Evolutionary conservation across 208 protist species (phyloP).

Genomic region (Crithidia expoeki): DNA sequence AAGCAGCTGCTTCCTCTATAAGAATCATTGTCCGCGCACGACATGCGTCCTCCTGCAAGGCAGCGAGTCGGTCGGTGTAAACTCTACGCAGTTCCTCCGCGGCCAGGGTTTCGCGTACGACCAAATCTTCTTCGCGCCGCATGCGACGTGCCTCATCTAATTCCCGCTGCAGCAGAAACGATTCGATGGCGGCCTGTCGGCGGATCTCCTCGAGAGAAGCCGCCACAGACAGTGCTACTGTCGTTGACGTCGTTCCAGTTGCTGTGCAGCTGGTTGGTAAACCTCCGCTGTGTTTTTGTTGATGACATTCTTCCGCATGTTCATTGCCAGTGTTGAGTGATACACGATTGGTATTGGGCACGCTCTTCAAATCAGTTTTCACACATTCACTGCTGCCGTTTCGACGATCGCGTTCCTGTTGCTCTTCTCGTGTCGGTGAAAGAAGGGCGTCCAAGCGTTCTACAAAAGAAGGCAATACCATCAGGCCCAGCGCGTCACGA

Average conservation of each 20-base stretch:
- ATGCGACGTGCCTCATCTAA: conserved; percentile 40
- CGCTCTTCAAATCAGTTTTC: too few species aligned
- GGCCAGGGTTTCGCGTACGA: conserved; percentile 26
- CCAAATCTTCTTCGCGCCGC: conserved; percentile 53
- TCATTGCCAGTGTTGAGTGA: too few species aligned
- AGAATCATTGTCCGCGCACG: background rate
- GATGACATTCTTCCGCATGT: too few species aligned
- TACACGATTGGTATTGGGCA: too few species aligned
- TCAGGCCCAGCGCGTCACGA: conserved; percentile 30
- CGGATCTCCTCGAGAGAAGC: conserved; percentile 32
- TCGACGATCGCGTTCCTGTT: background rate
- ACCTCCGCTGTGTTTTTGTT: background rate
- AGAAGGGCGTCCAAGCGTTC: conserved; percentile 52
- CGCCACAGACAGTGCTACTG: background rate
- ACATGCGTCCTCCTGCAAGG: conserved; percentile 21
- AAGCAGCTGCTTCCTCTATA: conserved; percentile 19
- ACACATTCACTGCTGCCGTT: background rate
- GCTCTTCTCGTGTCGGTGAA: conserved; percentile 28
- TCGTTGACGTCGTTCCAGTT: too few species aligned
- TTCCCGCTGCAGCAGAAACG: conserved; percentile 37
- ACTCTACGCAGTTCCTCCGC: conserved; percentile 31
- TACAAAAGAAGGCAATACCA: conserved; percentile 58
- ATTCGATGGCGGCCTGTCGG: conserved; percentile 32
- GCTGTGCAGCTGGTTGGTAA: background rate
- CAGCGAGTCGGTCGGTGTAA: conserved; percentile 20